These are phyloP conservation scores for Geranium incanum DNA, from an alignment of 441 rosid genomes.

Conservation along the genomic window DNA sequence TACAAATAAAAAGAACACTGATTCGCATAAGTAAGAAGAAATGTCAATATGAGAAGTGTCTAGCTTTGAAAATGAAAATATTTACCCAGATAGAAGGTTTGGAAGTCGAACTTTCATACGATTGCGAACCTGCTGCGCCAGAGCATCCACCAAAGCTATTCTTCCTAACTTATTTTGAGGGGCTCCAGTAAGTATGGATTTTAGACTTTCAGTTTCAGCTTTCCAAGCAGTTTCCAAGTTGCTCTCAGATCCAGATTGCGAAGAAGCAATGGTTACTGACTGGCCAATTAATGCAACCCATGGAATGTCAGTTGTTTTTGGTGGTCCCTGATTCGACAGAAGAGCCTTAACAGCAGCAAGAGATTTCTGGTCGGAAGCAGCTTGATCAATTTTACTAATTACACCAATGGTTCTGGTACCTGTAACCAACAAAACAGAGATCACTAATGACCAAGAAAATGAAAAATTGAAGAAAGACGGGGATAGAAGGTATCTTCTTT, in stretches of 20 bases:
- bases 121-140: conserved; percentile 69
- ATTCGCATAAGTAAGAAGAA: conserved; percentile 6
- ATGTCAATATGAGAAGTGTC: not conserved
- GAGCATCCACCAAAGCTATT: conserved; percentile 76
- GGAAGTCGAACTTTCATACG: conserved; percentile 91
- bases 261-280: conserved; percentile 82
- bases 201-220: conserved; percentile 87
- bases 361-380: conserved; percentile 74
- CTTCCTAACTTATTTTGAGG: conserved; percentile 87
- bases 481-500: not conserved
- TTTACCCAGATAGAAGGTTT: conserved; percentile 80
- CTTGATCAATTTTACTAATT: conserved; percentile 88
- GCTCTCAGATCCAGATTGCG: conserved; percentile 66
- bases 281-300: conserved; percentile 98
- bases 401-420: conserved; percentile 92
- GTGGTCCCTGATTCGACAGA: conserved; percentile 73
- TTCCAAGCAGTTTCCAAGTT: conserved; percentile 95
- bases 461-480: not conserved
- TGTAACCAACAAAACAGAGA: conserved; percentile 22
- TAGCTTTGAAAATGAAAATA: conserved; percentile 6
- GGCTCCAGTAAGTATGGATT: conserved; percentile 69
- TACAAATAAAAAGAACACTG: not conserved
- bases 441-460: not conserved
- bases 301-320: conserved; percentile 77
- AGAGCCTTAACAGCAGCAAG: conserved; percentile 93